Evolutionary conservation across 345 rosid genomes (phyloP).

Genomic region (Iberis pinnata): DNA sequence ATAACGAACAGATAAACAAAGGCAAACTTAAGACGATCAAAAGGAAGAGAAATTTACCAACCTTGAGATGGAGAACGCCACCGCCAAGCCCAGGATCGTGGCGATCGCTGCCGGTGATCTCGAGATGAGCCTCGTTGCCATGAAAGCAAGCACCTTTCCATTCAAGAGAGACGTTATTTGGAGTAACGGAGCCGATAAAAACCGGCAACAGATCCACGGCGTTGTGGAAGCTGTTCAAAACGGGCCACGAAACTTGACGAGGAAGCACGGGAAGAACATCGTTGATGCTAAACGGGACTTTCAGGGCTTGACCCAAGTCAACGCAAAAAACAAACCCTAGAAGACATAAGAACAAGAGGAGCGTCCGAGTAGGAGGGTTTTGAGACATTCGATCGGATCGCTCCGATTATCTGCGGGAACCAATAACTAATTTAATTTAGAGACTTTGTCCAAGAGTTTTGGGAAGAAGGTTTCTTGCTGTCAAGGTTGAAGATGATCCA

Average conservation of each 20-base stretch:
- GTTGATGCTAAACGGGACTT: constrained; percentile 60
- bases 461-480: background rate
- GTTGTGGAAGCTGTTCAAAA: constrained; percentile 66
- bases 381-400: constrained; percentile 35
- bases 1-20: too few relatives aligned
- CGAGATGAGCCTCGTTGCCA: constrained; percentile 70
- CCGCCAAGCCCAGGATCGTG: constrained; percentile 61
- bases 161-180: constrained; percentile 46
- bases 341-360: constrained; percentile 27
- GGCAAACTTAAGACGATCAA: too few relatives aligned
- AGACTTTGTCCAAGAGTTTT: constrained; percentile 2
- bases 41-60: constrained; percentile 11
- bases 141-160: constrained; percentile 96
- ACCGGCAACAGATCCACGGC: constrained; percentile 91
- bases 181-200: constrained; percentile 68
- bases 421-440: background rate
- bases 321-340: constrained; percentile 36
- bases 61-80: constrained; percentile 75
- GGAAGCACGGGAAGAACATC: constrained; percentile 87
- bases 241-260: constrained; percentile 88
- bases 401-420: background rate
- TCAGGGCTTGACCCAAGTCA: constrained; percentile 39
- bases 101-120: constrained; percentile 56
- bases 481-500: constrained; percentile 31
- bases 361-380: constrained; percentile 14